These are phyloP conservation scores for Aspergillus tamarii DNA, from an alignment of 2,329 filamentous ascomycete species.

Conservation along the genomic window DNA sequence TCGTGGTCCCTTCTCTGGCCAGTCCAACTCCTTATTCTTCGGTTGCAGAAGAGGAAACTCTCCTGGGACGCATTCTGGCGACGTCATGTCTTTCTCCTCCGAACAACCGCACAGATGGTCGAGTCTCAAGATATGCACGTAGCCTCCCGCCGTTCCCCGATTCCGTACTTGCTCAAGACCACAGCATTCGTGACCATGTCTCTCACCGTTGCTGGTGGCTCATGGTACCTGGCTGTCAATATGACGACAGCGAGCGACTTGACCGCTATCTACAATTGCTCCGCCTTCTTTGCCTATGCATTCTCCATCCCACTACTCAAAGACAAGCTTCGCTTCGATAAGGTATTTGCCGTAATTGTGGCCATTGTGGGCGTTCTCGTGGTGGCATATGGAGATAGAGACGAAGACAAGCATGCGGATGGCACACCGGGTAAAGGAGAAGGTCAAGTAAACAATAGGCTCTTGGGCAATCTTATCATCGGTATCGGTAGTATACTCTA, in stretches of 20 bases:
- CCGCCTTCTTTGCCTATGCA: conserved; percentile 96
- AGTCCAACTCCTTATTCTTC: conserved; percentile 75
- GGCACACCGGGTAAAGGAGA: conserved; percentile 43
- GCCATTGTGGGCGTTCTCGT: conserved; percentile 88
- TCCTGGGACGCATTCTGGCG: conserved; percentile 89
- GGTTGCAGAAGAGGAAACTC: conserved; percentile 74
- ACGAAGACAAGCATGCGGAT: conserved; percentile 51
- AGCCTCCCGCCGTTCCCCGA: conserved; percentile 50
- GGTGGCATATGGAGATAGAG: conserved; percentile 88
- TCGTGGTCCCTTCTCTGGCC: conserved; percentile 94
- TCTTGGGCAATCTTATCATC: conserved; percentile 88
- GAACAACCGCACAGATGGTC: conserved; percentile 80
- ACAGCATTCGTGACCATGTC: conserved; percentile 82
- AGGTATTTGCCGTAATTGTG: conserved; percentile 81
- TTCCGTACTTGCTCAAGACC: conserved; percentile 76
- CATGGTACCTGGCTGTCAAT: conserved; percentile 94
- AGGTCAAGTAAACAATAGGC: conserved; percentile 66
- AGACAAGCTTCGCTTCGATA: conserved; percentile 81
- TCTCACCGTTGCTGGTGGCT: conserved; percentile 85
- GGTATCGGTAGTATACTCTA: conserved; percentile 89
- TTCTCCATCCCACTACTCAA: conserved; percentile 90
- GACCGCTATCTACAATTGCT: conserved; percentile 99
- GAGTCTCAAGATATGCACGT: conserved; percentile 75
- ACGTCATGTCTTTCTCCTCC: conserved; percentile 64
- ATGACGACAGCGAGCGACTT: conserved; percentile 90